phyloP scores from a whole-genome alignment of 2,329 filamentous ascomycete genomes.

The Apiospora malaysiana region DNA sequence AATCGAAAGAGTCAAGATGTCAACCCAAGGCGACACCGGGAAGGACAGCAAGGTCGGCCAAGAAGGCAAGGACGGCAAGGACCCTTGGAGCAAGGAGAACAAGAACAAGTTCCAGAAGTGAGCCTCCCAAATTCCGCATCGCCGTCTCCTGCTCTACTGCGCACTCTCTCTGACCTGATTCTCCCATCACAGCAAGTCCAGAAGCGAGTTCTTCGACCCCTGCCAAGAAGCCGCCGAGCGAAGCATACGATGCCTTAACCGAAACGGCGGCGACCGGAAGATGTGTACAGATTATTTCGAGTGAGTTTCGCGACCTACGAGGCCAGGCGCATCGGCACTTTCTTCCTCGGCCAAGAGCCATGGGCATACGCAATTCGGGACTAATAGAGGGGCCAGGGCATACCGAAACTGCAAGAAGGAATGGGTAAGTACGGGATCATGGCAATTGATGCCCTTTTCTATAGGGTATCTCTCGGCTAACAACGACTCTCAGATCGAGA shows the following conservation, averaged over 20 bases:
- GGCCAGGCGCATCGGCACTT: neutral
- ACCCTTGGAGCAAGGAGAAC: conserved; percentile 64
- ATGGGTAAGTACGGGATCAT: conserved; percentile 69
- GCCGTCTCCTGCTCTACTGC: conserved; percentile 6
- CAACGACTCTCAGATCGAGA: conserved; percentile 36
- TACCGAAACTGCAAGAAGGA: conserved; percentile 94
- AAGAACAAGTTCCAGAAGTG: conserved; percentile 71
- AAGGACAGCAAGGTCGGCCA: neutral
- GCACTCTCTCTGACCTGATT: conserved; percentile 8
- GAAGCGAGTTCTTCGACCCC: conserved; percentile 92
- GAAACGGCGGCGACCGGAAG: conserved; percentile 84
- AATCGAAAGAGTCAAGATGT: conserved; percentile 30
- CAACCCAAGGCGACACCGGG: conserved; percentile 28
- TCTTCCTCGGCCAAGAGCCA: neutral
- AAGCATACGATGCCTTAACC: conserved; percentile 86
- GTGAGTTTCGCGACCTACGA: conserved; percentile 57
- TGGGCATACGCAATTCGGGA: conserved; percentile 21
- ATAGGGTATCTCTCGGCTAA: neutral
- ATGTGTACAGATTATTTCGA: conserved; percentile 97
- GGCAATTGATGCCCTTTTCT: neutral
- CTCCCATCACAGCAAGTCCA: conserved; percentile 70
- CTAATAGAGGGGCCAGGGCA: conserved; percentile 60
- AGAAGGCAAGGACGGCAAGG: conserved; percentile 24
- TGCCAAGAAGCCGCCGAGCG: conserved; percentile 89
- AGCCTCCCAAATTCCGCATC: conserved; percentile 31